Conservation (phyloP, 331 rosid species). For the Rosa hybrid region DNA sequence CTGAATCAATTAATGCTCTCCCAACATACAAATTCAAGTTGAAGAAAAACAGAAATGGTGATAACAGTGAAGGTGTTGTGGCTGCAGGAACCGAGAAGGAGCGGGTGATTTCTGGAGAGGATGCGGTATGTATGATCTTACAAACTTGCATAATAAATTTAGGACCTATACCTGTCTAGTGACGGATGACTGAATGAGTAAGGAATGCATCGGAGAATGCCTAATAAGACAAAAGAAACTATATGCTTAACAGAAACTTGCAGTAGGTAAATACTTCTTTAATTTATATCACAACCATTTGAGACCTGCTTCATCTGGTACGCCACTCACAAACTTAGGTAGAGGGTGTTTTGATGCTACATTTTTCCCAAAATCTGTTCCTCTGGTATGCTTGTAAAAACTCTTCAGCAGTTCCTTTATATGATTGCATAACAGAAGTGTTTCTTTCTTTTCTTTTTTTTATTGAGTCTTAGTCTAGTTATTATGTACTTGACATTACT, state of each 20-base stretch:
- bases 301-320: background rate
- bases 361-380: background rate
- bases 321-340: background rate
- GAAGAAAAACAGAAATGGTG: constrained; percentile 66
- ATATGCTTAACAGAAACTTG: background rate
- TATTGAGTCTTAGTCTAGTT: background rate
- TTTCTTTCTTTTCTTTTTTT: background rate
- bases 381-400: background rate
- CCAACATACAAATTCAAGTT: constrained; percentile 88
- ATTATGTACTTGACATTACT: background rate
- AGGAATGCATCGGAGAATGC: background rate
- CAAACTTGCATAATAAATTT: background rate
- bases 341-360: background rate
- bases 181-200: background rate
- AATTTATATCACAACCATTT: background rate
- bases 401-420: background rate
- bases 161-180: background rate
- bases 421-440: background rate
- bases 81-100: constrained; percentile 94
- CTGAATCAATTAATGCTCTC: constrained; percentile 69
- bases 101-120: constrained; percentile 90
- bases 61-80: constrained; percentile 67
- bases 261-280: background rate
- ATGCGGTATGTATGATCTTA: constrained; percentile 62
- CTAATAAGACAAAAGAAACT: background rate